Percentiles rank a stretch among this genome's conserved stretches.
Conservation (phyloP, 2,329 filamentous ascomycete species). For the Venturia oleaginea region DNA sequence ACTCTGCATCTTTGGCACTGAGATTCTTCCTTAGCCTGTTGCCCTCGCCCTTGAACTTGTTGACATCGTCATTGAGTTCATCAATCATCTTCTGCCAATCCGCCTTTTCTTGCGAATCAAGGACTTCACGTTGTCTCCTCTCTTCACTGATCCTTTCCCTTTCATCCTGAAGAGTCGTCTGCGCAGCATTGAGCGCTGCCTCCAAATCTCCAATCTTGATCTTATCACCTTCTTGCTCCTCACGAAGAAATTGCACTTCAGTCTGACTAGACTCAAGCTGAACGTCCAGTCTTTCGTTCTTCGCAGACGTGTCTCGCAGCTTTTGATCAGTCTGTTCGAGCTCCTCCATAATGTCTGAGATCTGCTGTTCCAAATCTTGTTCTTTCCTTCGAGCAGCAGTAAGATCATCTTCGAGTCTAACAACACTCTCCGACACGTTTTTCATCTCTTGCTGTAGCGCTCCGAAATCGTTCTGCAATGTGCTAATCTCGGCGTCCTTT, state of each 20-base stretch:
- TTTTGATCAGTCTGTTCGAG: constrained; percentile 77
- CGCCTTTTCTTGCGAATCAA: constrained; percentile 83
- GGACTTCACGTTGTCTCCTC: constrained; percentile 74
- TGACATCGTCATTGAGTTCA: constrained; percentile 79
- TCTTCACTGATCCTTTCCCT: constrained; percentile 72
- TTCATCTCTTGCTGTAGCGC: constrained; percentile 93
- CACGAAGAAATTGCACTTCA: constrained; percentile 88
- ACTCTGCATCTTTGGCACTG: constrained; percentile 77
- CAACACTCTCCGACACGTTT: constrained; percentile 74
- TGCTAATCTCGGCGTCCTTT: constrained; percentile 50
- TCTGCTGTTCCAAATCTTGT: constrained; percentile 71
- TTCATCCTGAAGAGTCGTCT: constrained; percentile 73
- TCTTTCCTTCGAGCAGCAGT: constrained; percentile 70
- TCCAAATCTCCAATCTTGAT: constrained; percentile 95
- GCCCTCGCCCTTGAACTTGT: constrained; percentile 75
- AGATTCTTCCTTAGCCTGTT: constrained; percentile 74
- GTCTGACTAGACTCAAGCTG: constrained; percentile 88
- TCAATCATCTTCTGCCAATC: constrained; percentile 91
- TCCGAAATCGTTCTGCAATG: constrained; percentile 67
- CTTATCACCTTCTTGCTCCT: constrained; percentile 96
- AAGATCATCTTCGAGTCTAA: constrained; percentile 83
- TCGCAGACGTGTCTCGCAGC: constrained; percentile 74
- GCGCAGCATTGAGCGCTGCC: constrained; percentile 67
- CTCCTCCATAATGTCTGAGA: constrained; percentile 77
- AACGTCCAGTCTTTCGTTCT: constrained; percentile 77